Evolutionary conservation across 805 yeast species (phyloP).

Genomic region (Ogataea nitratoaversa): DNA sequence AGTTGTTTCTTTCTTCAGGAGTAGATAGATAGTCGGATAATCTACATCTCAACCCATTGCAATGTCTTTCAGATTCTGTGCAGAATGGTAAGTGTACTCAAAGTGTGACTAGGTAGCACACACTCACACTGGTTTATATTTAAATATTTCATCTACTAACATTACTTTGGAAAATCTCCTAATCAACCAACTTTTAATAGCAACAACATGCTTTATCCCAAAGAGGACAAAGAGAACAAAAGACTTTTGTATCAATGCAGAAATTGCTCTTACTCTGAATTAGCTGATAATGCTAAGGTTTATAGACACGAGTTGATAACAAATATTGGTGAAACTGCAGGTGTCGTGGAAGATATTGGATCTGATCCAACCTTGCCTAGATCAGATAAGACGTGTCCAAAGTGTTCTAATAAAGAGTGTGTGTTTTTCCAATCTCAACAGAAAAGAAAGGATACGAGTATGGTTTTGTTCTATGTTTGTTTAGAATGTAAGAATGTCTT

Average conservation of each 20-base stretch:
- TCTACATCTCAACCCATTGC: not conserved
- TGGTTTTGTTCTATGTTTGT: slow-evolving; percentile 93
- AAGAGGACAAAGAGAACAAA: slow-evolving; percentile 81
- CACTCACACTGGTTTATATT: too few relatives aligned
- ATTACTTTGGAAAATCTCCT: too few relatives aligned
- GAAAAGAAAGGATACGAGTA: slow-evolving; percentile 88
- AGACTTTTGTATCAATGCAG: slow-evolving; percentile 86
- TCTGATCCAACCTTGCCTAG: slow-evolving; percentile 97
- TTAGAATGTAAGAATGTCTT: slow-evolving; percentile 78
- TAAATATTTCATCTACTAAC: too few relatives aligned
- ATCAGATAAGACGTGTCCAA: slow-evolving; percentile 89
- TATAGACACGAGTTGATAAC: slow-evolving; percentile 91
- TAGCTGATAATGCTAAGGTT: slow-evolving; percentile 82
- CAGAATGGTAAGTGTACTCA: slow-evolving; percentile 53
- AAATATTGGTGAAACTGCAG: slow-evolving; percentile 92
- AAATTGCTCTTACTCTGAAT: slow-evolving; percentile 89
- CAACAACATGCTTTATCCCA: slow-evolving; percentile 97
- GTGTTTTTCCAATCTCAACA: slow-evolving; percentile 98
- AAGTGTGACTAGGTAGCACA: too few relatives aligned
- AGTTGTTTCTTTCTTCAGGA: too few relatives aligned
- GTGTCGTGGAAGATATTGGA: slow-evolving; percentile 93
- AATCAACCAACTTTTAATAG: slow-evolving; percentile 27
- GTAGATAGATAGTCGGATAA: not conserved
- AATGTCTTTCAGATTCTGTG: slow-evolving; percentile 85
- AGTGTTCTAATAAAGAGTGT: slow-evolving; percentile 81